These are phyloP conservation scores for Colletotrichum higginsianum DNA, from an alignment of 2,329 filamentous ascomycete species.

Conservation along the genomic window DNA sequence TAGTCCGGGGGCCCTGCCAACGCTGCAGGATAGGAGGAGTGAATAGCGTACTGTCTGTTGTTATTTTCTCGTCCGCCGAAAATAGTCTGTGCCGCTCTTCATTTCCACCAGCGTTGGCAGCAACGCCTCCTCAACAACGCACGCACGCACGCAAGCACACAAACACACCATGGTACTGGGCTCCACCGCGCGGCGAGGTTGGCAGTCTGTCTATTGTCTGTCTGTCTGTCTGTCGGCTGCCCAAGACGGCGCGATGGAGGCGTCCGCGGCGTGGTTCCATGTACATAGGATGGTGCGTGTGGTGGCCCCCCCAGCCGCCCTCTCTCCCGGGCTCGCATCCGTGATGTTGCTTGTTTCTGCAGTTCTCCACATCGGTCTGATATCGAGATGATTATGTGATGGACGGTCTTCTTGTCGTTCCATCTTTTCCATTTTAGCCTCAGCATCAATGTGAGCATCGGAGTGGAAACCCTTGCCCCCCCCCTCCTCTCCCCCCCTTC, in stretches of 20 bases:
- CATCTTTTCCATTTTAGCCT: background rate
- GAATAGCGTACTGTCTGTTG: too few species aligned
- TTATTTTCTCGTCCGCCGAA: too few species aligned
- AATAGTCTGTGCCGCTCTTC: constrained; percentile 17
- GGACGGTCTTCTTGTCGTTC: background rate
- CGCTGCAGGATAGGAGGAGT: constrained; percentile 8
- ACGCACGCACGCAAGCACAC: constrained; percentile 7
- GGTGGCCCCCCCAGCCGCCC: background rate
- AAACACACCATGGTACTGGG: background rate
- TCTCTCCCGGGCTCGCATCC: background rate
- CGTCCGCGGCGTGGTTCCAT: constrained; percentile 5
- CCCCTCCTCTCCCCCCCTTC: too few species aligned
- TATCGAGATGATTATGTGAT: background rate
- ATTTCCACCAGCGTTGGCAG: constrained; percentile 32
- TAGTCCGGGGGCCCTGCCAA: constrained; percentile 19
- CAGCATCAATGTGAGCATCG: background rate
- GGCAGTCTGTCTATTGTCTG: background rate
- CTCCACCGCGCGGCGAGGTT: constrained; percentile 26
- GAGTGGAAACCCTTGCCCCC: background rate
- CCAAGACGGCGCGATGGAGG: background rate
- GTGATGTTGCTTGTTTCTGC: background rate
- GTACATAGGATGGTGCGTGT: background rate
- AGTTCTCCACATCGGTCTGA: constrained; percentile 30
- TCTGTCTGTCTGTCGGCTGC: too few species aligned
- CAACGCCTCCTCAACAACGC: constrained; percentile 10